Evolutionary conservation across 2,329 filamentous ascomycete genomes (phyloP), one percentile per base, ranked within the genome.

Genomic region (Talaromyces albobiverticillius): DNA sequence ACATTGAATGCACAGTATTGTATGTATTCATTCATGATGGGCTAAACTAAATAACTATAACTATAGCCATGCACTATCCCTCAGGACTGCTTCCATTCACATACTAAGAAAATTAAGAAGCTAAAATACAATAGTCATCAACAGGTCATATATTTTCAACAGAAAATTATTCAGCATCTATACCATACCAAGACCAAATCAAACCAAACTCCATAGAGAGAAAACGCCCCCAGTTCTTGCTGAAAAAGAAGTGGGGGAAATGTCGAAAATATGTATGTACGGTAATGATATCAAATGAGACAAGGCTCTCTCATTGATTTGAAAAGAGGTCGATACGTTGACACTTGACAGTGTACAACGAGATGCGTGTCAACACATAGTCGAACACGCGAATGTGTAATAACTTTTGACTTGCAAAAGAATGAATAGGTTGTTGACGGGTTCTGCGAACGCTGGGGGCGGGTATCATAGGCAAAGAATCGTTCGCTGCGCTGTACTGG

Each of bases 401-500:
- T n/a, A 36, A 36, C n/a, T 18, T 36, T 36, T 36, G 32, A 36
- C 32, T 36, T n/a, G 11, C 32, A 36, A 36, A 34, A 14, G 31
- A 14, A 3, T 16, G 16, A 38, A 18, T 10, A 38, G 34, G n/a
- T 5, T 20, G 18, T 9, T 18, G 36, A 13, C 36, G 16, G 36
- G 34, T 38, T 40, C 36, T 40, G 36, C 36, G 47, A 50, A 50
- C 20, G 23, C 23, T 38, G 36, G 47, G 48, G 42, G 45, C 49
- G 53, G 48, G 56, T 55, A 53, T 55, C 53, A 55, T 53, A 23
- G 25, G 46, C 22, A 46, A 53, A 53, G 45, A 56, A 42, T 14
- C 16, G 42, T 47, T 51, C 48, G 40, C 48, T 55, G 50, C 41
- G 49, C 49, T 51, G 49, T 48, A 54, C 48, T 38, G 46, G 40